Percentiles rank a stretch among this genome's conserved stretches.
These are phyloP conservation scores for Lycium barbarum DNA, from an alignment of 257 asterid genomes.

Conservation along the genomic window DNA sequence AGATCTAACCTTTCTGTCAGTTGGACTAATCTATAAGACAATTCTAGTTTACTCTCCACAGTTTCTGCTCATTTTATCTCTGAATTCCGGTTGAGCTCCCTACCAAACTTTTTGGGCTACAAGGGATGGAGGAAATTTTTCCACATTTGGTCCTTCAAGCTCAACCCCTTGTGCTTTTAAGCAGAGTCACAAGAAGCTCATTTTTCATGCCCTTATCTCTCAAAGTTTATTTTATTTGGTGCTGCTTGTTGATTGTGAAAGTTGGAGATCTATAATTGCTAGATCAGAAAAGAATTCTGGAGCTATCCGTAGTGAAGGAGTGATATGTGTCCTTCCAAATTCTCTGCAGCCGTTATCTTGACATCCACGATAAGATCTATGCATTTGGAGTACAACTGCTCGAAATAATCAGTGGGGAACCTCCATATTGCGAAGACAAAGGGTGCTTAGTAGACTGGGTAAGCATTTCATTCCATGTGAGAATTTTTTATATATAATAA, in stretches of 20 bases:
- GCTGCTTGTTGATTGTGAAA: slow-evolving; percentile 94
- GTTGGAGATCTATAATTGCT: slow-evolving; percentile 82
- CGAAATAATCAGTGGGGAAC: slow-evolving; percentile 88
- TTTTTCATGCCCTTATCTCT: not conserved
- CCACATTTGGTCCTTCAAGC: not conserved
- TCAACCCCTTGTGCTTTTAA: not conserved
- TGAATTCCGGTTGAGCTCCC: not conserved
- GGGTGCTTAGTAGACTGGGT: slow-evolving; percentile 95
- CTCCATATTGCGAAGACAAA: slow-evolving; percentile 77
- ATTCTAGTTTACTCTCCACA: not conserved
- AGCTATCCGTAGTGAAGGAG: slow-evolving; percentile 70
- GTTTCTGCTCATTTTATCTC: not conserved
- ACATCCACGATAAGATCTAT: slow-evolving; percentile 75
- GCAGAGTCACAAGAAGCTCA: not conserved
- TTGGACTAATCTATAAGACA: not conserved
- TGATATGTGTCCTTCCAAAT: slow-evolving; percentile 74
- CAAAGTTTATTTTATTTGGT: slow-evolving; percentile 15
- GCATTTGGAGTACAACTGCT: slow-evolving; percentile 87
- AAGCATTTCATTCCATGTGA: slow-evolving; percentile 33
- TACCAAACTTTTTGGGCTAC: too few species aligned
- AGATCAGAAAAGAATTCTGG: slow-evolving; percentile 91
- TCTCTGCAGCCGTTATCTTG: slow-evolving; percentile 67
- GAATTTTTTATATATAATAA: not conserved
- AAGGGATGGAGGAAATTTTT: too few species aligned
- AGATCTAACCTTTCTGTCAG: too few species aligned